Evolutionary conservation across 495 filamentous ascomycete species (phyloP).

Genomic region (Hypoxylon subgilvum): DNA sequence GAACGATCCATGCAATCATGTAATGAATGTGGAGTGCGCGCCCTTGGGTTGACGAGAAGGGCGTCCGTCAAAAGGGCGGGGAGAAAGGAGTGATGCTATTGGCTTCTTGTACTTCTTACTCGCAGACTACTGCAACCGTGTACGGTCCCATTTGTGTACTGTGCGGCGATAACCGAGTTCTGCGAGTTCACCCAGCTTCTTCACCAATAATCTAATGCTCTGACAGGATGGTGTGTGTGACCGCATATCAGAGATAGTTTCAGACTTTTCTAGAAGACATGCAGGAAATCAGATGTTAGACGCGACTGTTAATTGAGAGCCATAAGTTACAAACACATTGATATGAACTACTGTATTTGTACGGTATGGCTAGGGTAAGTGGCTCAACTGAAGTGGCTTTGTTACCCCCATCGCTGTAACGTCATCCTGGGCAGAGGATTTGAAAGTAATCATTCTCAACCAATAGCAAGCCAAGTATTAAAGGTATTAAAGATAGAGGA

Average conservation of each 20-base stretch:
- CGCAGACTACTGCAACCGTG: constrained; percentile 35
- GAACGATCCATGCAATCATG: constrained; percentile 30
- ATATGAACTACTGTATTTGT: background rate
- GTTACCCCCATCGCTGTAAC: background rate
- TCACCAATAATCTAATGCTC: constrained; percentile 13
- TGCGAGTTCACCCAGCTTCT: constrained; percentile 13
- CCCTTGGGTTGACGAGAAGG: constrained; percentile 46
- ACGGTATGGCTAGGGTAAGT: background rate
- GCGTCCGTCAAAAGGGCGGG: constrained; percentile 36
- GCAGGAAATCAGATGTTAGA: background rate
- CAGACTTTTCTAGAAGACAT: constrained; percentile 17
- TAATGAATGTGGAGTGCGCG: constrained; percentile 37
- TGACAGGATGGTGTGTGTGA: constrained; percentile 3
- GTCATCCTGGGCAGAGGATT: background rate
- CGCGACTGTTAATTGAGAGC: background rate
- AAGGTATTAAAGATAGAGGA: constrained; percentile 2
- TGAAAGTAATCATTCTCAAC: background rate
- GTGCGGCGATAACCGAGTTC: constrained; percentile 19
- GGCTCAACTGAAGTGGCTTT: background rate
- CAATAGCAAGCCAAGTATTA: background rate
- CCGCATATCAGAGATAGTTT: constrained; percentile 3
- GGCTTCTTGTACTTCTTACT: constrained; percentile 7
- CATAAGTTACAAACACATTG: background rate
- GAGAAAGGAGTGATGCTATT: constrained; percentile 12
- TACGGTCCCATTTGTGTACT: constrained; percentile 23